Evolutionary conservation across 2,329 filamentous ascomycete genomes (phyloP), one percentile per base, ranked within the genome.

Genomic region (Macrophomina phaseolina): DNA sequence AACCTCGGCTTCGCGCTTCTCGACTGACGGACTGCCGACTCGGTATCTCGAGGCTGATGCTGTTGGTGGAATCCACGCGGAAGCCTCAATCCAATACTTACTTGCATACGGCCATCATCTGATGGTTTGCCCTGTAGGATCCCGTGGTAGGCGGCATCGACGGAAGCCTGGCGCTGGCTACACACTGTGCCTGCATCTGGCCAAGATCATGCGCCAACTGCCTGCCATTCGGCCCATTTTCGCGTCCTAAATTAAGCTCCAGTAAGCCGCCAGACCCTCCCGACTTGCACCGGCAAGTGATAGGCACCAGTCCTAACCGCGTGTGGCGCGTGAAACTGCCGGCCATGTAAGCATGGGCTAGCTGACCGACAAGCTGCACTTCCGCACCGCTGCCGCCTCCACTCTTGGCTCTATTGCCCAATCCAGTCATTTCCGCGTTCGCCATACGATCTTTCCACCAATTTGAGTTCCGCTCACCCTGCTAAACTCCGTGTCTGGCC

Each of bases 361-460:
- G 58, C 58, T 62, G 58, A 49, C 45, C 16, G 30, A 28, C 32
- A 38, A 30, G 14, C 58, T 49, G n/a, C 30, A 28, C 16, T 32
- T 36, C 42, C 42, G 58, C 58, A 18, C 30, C n/a, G n/a, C 30
- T 16, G 7, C 58, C 52, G 63, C 52, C 63, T 65, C 63, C 28
- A 48, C 30, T 40, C 63, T 65, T 65, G 63, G 63, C 52, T 56
- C 32, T 58, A 49, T 65, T 58, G 28, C 63, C 40, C 36, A 58
- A 58, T 48, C 38, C 49, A 30, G 53, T 18, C 23, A 65, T 65
- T 56, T 32, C 45, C 36, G 63, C 51, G 52, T 16, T 4, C 8
- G 51, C 18, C 2, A 30, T 32, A 49, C 53, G 42, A 65, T 58
- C 42, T 56, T 38, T 65, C 63, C 63, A 58, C 42, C 63, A 65